A percentile compares a stretch with the other conserved stretches of the same genome.
These are phyloP conservation scores for Aspergillus nomiae DNA, from an alignment of 2,329 filamentous ascomycete genomes.

Conservation along the genomic window DNA sequence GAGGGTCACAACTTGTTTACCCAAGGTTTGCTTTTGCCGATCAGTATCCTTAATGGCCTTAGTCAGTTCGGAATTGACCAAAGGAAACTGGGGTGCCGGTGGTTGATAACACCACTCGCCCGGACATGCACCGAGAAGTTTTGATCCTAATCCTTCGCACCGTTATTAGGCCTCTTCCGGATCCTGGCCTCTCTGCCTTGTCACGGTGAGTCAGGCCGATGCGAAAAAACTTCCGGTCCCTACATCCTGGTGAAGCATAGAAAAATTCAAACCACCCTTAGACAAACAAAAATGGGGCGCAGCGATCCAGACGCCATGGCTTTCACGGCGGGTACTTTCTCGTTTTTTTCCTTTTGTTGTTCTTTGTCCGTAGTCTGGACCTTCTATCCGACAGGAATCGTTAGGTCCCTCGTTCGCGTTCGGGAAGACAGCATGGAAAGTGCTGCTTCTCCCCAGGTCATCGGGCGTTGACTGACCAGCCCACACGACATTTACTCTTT, in stretches of 20 bases:
- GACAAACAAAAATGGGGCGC: neutral
- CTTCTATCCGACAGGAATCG: neutral
- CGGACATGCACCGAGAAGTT: no score
- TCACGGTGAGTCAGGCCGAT: neutral
- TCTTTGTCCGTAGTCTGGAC: neutral
- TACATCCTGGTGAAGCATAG: neutral
- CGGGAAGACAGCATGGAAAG: no score
- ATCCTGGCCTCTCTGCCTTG: neutral
- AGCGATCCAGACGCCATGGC: neutral
- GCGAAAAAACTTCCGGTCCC: neutral
- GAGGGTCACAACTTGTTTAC: neutral
- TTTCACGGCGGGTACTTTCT: neutral
- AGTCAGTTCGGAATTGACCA: no score
- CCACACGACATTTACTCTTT: no score
- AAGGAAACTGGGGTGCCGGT: neutral
- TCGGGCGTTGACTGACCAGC: no score
- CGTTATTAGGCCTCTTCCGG: neutral
- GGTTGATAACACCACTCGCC: neutral
- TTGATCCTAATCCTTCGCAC: neutral
- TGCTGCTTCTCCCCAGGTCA: no score
- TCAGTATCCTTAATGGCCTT: neutral
- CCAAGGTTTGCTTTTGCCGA: neutral
- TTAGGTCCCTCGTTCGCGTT: no score
- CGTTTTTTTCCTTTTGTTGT: neutral
- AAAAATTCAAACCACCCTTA: neutral